phyloP scores from a whole-genome alignment of 495 filamentous ascomycete genomes.

The Penicillium argentinense region DNA sequence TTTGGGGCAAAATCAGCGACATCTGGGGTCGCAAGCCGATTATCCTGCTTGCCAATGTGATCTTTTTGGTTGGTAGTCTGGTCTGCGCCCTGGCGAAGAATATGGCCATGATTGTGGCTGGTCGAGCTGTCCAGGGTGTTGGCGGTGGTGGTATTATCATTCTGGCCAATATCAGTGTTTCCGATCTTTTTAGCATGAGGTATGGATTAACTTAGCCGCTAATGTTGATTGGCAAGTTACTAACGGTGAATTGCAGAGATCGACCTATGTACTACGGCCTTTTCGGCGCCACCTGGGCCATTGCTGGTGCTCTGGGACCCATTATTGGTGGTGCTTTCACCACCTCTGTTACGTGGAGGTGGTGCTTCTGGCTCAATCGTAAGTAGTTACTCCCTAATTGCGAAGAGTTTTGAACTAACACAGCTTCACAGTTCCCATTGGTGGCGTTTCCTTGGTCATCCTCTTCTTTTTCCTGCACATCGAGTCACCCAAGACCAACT shows the following conservation, averaged over 20 bases:
- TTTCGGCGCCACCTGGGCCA: conserved; percentile 71
- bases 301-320: conserved; percentile 71
- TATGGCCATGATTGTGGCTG: conserved; percentile 73
- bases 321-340: conserved; percentile 78
- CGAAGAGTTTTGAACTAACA: conserved; percentile 14
- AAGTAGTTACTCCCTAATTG: conserved; percentile 14
- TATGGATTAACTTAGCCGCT: too few species aligned
- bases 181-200: conserved; percentile 75
- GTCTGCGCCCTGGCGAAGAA: conserved; percentile 65
- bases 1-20: conserved; percentile 83
- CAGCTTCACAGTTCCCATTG: conserved; percentile 57
- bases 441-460: conserved; percentile 65
- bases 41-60: conserved; percentile 65
- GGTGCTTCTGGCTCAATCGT: conserved; percentile 68
- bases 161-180: conserved; percentile 78
- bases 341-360: conserved; percentile 58
- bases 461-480: conserved; percentile 72
- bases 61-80: conserved; percentile 77
- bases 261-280: conserved; percentile 63
- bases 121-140: conserved; percentile 77
- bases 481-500: conserved; percentile 71
- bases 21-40: conserved; percentile 86
- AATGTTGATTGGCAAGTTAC: not conserved
- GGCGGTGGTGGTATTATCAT: conserved; percentile 81
- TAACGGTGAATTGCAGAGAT: conserved; percentile 44